Percentiles rank a stretch among this genome's conserved stretches.
These are phyloP conservation scores for Phoma sp. DNA, from an alignment of 2,329 filamentous ascomycete species.

Conservation along the genomic window DNA sequence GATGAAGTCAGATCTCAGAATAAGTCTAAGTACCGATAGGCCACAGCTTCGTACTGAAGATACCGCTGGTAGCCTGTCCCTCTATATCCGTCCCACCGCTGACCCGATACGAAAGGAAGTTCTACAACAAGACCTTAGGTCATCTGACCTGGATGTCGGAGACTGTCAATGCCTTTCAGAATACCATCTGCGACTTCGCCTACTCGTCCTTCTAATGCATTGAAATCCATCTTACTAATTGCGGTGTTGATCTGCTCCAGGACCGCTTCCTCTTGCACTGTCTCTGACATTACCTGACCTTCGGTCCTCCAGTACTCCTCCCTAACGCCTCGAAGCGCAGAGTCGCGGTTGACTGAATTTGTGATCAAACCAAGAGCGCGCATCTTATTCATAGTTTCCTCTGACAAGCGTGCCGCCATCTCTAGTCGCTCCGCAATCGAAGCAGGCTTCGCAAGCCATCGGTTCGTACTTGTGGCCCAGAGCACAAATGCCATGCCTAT, in stretches of 20 bases:
- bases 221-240: conserved; percentile 69
- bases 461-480: conserved; percentile 80
- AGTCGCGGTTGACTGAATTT: conserved; percentile 81
- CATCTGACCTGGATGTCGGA: conserved; percentile 18
- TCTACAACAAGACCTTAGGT: conserved; percentile 10
- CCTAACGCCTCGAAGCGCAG: conserved; percentile 69
- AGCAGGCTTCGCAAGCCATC: conserved; percentile 72
- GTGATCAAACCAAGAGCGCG: conserved; percentile 76
- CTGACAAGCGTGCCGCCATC: conserved; percentile 62
- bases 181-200: conserved; percentile 56
- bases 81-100: conserved; percentile 31
- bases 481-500: conserved; percentile 68
- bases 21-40: conserved; percentile 7
- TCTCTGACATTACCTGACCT: conserved; percentile 72
- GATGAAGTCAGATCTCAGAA: conserved; percentile 10
- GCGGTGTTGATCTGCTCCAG: conserved; percentile 74
- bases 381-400: conserved; percentile 69
- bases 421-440: conserved; percentile 73
- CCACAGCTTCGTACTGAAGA: conserved; percentile 17
- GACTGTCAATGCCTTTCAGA: conserved; percentile 40
- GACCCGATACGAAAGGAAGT: background rate
- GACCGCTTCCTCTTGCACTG: conserved; percentile 81
- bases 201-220: conserved; percentile 67
- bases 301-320: conserved; percentile 84
- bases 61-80: conserved; percentile 34